These are phyloP conservation scores for Cinnamomum micranthum DNA, from an alignment of 164 flowering plant species.

Conservation along the genomic window DNA sequence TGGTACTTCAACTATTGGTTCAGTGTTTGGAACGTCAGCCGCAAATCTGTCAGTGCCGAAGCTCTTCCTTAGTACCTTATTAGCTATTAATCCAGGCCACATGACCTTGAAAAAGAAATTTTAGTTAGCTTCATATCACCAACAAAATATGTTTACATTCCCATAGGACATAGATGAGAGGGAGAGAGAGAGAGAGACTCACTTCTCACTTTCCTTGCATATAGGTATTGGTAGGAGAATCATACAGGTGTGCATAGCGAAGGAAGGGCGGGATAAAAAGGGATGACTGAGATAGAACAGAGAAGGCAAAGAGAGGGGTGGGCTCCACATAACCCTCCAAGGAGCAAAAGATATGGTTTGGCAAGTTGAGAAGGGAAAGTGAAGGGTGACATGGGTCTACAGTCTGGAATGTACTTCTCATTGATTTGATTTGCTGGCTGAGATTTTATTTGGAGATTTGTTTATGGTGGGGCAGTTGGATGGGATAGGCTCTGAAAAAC, in stretches of 20 bases:
- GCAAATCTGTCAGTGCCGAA: conserved; percentile 47
- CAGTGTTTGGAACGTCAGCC: conserved; percentile 13
- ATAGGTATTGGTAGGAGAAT: conserved; percentile 2
- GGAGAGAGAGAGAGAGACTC: background rate
- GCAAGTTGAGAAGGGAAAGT: conserved; percentile 21
- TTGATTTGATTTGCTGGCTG: background rate
- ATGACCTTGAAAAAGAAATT: conserved; percentile 35
- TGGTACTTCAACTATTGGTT: conserved; percentile 5
- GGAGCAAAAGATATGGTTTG: conserved; percentile 3
- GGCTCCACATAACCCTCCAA: conserved; percentile 14
- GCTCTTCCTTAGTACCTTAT: conserved; percentile 43
- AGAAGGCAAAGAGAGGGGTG: background rate
- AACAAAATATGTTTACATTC: background rate
- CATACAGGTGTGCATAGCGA: conserved; percentile 11
- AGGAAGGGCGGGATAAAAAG: conserved; percentile 16
- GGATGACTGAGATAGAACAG: background rate
- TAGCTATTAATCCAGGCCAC: conserved; percentile 61
- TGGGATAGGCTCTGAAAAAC: conserved; percentile 1
- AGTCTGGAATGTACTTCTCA: background rate
- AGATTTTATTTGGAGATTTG: conserved; percentile 5
- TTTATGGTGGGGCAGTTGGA: conserved; percentile 14
- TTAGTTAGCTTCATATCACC: background rate
- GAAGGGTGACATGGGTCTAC: background rate
- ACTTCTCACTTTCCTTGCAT: conserved; percentile 29
- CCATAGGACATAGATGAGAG: background rate